Conservation (phyloP, 352 stramenopile genomes). For the Albugo candida region DNA sequence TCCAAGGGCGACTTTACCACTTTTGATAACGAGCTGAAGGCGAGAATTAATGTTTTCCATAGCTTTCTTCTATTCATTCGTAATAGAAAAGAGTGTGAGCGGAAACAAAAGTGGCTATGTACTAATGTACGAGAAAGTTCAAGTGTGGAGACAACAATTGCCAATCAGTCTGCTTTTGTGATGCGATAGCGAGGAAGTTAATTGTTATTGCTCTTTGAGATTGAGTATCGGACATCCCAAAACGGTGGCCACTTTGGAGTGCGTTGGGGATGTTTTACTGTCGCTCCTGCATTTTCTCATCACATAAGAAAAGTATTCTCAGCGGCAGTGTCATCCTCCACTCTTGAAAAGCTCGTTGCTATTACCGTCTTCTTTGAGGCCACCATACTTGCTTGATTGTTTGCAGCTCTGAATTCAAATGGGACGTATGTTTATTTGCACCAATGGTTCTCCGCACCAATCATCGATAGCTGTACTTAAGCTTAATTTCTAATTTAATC, state of each 20-base stretch:
- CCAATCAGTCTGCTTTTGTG: slow-evolving; percentile 7
- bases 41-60: slow-evolving; percentile 98
- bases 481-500: too few species aligned
- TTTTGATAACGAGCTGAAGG: slow-evolving; percentile 99
- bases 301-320: too few species aligned
- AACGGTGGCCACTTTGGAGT: not conserved
- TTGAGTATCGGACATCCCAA: not conserved
- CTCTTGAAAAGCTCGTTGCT: too few species aligned
- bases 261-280: too few species aligned
- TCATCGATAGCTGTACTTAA: too few species aligned
- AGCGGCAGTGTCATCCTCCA: too few species aligned
- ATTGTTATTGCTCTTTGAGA: not conserved
- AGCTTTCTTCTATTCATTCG: slow-evolving; percentile 86
- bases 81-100: slow-evolving; percentile 8
- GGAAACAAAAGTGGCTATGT: not conserved
- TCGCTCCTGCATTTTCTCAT: too few species aligned
- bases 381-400: too few species aligned
- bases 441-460: too few species aligned
- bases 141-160: slow-evolving; percentile 3
- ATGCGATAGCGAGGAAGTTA: slow-evolving; percentile 1
- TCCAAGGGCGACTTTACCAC: slow-evolving; percentile 94
- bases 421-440: too few species aligned
- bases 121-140: not conserved
- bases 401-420: too few species aligned
- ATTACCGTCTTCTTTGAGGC: too few species aligned